Evolutionary conservation across 768 basidiomycete species (phyloP).

Genomic region (Amanita fuliginea): DNA sequence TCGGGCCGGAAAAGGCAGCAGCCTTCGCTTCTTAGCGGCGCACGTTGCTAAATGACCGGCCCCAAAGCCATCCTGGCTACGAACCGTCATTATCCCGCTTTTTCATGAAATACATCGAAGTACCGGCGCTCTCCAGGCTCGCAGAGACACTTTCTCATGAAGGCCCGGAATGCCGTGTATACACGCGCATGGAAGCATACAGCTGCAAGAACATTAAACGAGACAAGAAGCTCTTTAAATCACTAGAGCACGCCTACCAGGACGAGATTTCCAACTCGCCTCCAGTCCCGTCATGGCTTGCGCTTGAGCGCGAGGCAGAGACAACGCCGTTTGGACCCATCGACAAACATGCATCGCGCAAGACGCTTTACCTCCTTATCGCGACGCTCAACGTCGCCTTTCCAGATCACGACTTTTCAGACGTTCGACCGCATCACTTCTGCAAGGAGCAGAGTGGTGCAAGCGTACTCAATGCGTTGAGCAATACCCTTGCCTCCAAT

Average conservation of each 20-base stretch:
- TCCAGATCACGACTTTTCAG: constrained; percentile 95
- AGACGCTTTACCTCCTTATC: constrained; percentile 93
- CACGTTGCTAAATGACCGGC: constrained; percentile 1
- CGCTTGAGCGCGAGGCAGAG: constrained; percentile 58
- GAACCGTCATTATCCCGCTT: not conserved
- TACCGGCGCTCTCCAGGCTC: constrained; percentile 67
- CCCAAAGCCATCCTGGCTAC: constrained; percentile 4
- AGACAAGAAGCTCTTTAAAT: constrained; percentile 93
- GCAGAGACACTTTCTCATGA: constrained; percentile 75
- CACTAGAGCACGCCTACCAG: constrained; percentile 80
- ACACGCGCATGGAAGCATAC: constrained; percentile 93
- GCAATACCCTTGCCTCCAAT: constrained; percentile 71
- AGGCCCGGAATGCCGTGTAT: constrained; percentile 79
- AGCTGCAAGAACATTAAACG: constrained; percentile 95
- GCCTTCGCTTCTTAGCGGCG: not conserved
- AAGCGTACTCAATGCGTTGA: constrained; percentile 73
- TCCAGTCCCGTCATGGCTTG: constrained; percentile 73
- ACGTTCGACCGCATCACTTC: constrained; percentile 85
- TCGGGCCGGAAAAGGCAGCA: not conserved
- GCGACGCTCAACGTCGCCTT: constrained; percentile 95
- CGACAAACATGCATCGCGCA: constrained; percentile 72
- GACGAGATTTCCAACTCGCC: constrained; percentile 76
- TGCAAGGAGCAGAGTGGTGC: constrained; percentile 73
- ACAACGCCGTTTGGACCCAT: constrained; percentile 88
- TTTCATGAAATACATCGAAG: constrained; percentile 86